These are phyloP conservation scores for Cucurbita ficifolia DNA, from an alignment of 306 rosid genomes.

Conservation along the genomic window DNA sequence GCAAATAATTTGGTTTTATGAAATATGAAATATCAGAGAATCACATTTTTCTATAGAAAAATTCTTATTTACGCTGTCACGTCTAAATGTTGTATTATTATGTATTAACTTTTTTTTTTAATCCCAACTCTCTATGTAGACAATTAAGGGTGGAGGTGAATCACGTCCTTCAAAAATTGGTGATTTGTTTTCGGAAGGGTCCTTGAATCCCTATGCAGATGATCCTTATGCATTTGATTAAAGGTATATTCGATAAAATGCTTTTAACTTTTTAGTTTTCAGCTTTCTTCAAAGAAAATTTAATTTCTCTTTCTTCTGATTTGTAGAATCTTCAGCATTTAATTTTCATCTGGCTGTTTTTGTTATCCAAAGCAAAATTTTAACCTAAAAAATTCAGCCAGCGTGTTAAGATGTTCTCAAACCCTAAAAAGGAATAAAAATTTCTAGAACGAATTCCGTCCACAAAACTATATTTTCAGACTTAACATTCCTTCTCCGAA, in stretches of 20 bases:
- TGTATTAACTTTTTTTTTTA: too few species aligned
- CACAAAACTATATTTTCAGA: neutral
- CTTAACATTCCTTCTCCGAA: neutral
- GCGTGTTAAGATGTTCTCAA: too few species aligned
- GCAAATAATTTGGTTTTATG: neutral
- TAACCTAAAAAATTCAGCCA: too few species aligned
- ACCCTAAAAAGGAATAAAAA: too few species aligned
- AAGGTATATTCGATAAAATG: constrained; percentile 35
- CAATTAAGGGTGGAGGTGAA: constrained; percentile 33
- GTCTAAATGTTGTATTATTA: neutral
- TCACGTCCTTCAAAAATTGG: constrained; percentile 65
- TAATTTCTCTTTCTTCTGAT: neutral
- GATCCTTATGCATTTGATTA: constrained; percentile 93
- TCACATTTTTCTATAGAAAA: neutral
- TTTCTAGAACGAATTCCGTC: neutral
- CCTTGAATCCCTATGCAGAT: constrained; percentile 90
- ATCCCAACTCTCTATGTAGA: constrained; percentile 21
- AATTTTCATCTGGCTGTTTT: too few species aligned
- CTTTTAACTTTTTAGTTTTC: neutral
- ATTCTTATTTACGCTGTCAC: neutral
- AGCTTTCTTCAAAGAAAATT: neutral
- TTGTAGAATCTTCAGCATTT: too few species aligned
- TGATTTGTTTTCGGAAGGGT: constrained; percentile 92
- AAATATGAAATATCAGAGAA: neutral
- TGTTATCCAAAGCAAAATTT: too few species aligned